Evolutionary conservation across 1,139 yeast species (phyloP).

Genomic region (Pneumocystis canis): DNA sequence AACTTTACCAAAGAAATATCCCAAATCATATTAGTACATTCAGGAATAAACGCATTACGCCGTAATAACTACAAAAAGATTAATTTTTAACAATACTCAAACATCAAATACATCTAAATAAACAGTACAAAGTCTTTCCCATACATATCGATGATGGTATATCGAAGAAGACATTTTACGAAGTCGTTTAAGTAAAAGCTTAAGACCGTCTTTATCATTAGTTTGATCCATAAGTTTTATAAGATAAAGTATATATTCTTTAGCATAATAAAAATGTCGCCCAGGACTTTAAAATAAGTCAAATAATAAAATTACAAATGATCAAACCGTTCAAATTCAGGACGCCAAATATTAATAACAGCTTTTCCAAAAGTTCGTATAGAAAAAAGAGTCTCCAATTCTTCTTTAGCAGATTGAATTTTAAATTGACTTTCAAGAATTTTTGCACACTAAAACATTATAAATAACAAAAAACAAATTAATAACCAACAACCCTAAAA

Average conservation of each 20-base stretch:
- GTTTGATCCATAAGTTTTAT: slow-evolving; percentile 41
- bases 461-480: slow-evolving; percentile 40
- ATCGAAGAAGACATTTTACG: slow-evolving; percentile 36
- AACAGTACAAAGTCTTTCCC: not conserved
- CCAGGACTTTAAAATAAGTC: slow-evolving; percentile 39
- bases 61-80: not conserved
- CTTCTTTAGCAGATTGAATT: slow-evolving; percentile 36
- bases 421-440: not conserved
- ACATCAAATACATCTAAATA: slow-evolving; percentile 1
- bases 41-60: not conserved
- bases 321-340: slow-evolving; percentile 52
- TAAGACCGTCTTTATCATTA: slow-evolving; percentile 45
- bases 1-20: slow-evolving; percentile 1
- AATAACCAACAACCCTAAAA: slow-evolving; percentile 53
- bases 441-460: slow-evolving; percentile 19
- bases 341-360: slow-evolving; percentile 81
- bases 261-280: slow-evolving; percentile 69
- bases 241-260: slow-evolving; percentile 51
- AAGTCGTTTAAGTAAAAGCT: slow-evolving; percentile 49
- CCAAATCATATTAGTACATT: not conserved
- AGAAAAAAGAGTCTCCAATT: slow-evolving; percentile 49
- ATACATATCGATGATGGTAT: slow-evolving; percentile 2
- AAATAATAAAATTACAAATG: not conserved
- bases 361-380: slow-evolving; percentile 56
- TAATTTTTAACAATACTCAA: not conserved